phyloP scores from a whole-genome alignment of 1,284 basidiomycete species.

The Veloporphyrellus conicus region DNA sequence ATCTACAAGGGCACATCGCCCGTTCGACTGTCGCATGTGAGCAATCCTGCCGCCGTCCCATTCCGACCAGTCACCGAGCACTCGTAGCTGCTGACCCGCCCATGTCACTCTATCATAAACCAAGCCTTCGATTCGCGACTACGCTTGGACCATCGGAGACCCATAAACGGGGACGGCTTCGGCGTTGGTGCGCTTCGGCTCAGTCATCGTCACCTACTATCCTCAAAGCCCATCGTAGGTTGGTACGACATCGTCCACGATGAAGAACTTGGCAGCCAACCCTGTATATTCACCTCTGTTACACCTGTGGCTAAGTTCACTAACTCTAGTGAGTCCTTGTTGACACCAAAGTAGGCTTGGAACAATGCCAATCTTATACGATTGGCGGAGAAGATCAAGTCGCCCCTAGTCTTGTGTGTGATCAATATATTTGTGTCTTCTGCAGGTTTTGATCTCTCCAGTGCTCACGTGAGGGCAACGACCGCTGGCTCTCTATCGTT shows the following conservation, averaged over 20 bases:
- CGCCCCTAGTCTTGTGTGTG: conserved; percentile 84
- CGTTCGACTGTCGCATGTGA: conserved; percentile 80
- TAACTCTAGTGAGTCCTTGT: not conserved
- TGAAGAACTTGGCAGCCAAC: conserved; percentile 76
- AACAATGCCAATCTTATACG: conserved; percentile 88
- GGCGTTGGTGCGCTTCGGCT: conserved; percentile 74
- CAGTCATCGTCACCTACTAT: not conserved
- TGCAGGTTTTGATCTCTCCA: conserved; percentile 28
- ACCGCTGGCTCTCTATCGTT: conserved; percentile 82
- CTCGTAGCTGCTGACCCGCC: conserved; percentile 75
- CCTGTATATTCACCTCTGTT: conserved; percentile 95
- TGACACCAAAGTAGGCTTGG: conserved; percentile 67
- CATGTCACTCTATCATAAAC: conserved; percentile 94
- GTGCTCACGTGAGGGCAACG: conserved; percentile 87
- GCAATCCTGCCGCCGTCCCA: conserved; percentile 18
- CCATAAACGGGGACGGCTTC: conserved; percentile 95
- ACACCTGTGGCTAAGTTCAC: conserved; percentile 59
- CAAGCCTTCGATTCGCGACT: conserved; percentile 91
- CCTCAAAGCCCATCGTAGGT: conserved; percentile 39
- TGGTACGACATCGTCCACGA: conserved; percentile 84
- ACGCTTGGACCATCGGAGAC: conserved; percentile 72
- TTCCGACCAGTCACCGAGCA: conserved; percentile 9
- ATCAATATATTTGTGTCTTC: not conserved
- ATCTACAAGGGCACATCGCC: conserved; percentile 89
- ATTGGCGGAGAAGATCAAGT: conserved; percentile 92